Conservation (phyloP, 441 rosid genomes). For the Euphorbia corollata region DNA sequence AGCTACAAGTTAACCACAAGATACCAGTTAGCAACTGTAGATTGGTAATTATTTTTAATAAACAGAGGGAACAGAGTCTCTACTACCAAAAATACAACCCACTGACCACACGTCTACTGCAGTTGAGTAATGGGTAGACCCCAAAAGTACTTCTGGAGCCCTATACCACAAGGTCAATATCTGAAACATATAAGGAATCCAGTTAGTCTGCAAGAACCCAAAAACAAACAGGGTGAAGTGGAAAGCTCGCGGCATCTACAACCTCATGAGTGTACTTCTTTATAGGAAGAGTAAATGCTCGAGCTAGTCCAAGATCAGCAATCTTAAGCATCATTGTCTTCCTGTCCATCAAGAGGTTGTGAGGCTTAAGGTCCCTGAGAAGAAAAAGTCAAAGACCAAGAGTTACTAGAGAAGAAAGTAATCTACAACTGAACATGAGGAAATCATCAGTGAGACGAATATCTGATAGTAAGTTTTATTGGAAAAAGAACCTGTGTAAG, state of each 20-base stretch:
- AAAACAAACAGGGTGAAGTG: background rate
- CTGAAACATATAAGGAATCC: conserved; percentile 31
- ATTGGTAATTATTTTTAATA: background rate
- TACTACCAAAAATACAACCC: conserved; percentile 84
- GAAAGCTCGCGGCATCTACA: background rate
- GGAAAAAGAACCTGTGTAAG: conserved; percentile 60
- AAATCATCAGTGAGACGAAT: no score
- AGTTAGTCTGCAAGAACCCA: background rate
- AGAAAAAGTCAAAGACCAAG: background rate
- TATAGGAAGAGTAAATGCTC: conserved; percentile 82
- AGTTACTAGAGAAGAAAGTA: no score
- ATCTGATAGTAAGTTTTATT: no score
- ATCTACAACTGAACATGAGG: no score
- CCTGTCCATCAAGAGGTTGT: conserved; percentile 83
- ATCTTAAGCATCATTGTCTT: conserved; percentile 74
- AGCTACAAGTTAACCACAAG: conserved; percentile 34
- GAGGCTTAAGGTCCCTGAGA: conserved; percentile 91
- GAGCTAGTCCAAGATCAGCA: conserved; percentile 93
- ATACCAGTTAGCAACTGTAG: conserved; percentile 11
- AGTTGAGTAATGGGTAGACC: conserved; percentile 95
- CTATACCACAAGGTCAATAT: conserved; percentile 94
- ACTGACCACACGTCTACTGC: conserved; percentile 99
- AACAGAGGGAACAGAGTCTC: background rate
- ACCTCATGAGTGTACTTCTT: conserved; percentile 98
- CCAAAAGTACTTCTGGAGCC: conserved; percentile 94